Base-by-base conservation (phyloP, 2,329 filamentous ascomycete genomes). In the Scorias spongiosa region DNA sequence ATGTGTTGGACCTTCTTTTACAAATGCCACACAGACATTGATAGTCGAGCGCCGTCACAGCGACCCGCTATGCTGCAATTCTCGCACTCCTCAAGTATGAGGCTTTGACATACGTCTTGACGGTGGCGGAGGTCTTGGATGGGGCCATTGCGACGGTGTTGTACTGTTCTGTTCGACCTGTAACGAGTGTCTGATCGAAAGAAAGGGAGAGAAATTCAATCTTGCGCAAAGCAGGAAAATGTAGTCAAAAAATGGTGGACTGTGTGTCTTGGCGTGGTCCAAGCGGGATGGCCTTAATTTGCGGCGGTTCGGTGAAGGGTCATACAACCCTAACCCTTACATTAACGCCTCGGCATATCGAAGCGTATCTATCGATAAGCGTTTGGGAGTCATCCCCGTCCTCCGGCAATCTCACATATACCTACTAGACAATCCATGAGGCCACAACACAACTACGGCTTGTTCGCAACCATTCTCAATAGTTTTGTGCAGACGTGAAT, bases 31-130 rank as follows among this genome's bases (percentile, higher is more conserved):
- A 29, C 43, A 44, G 42, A 39, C 48, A 51, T 53, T 46, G 51
- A 53, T 49, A 55, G 49, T 87, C 81, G 82, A 85, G 78, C 67
- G 82, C 32, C 11, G 32, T 36, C 32, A 36, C 3, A 15, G 15
- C 15, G 79, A 85, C 82, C 74, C 75, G 84, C 81, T 84, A 85
- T 82, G 67, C 79, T 77, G 71, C 68, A 68, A 63, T 70, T 57
- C 70, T 70, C 67, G 42, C 47, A 11, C 40, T 18, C 42, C 28
- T 28, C 41, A 26, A 42, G 37, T 43, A 32, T 39, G 38, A 29
- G 44, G 37, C 42, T 15, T 44, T 26, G 42, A 81, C 79, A 73
- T 75, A 74, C 72, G 69, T 65, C 67, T 74, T 68, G 66, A 66
- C 64, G 56, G 57, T 56, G 51, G 59, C 59, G 46, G 54, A 53